phyloP scores from a whole-genome alignment of 257 asterid species.

The Capsicum rhomboideum region DNA sequence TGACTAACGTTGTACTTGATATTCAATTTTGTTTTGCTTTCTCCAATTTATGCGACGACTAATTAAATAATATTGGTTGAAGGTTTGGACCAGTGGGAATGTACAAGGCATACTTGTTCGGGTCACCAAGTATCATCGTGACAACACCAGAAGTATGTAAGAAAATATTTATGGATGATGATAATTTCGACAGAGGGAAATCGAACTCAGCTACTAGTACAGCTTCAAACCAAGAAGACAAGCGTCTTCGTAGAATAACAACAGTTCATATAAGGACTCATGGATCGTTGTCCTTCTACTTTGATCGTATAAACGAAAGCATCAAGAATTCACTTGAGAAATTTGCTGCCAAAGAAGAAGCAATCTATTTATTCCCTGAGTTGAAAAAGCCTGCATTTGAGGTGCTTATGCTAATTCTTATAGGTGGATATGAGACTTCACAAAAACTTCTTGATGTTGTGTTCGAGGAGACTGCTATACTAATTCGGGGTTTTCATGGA shows the following conservation, averaged over 20 bases:
- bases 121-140: not conserved
- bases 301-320: not conserved
- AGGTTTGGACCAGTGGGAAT: not conserved
- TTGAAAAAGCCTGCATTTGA: not conserved
- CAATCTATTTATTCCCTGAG: constrained; percentile 4
- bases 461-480: not conserved
- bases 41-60: too few relatives aligned
- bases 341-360: not conserved
- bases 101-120: not conserved
- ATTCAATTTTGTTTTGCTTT: too few relatives aligned
- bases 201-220: not conserved
- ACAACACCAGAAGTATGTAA: not conserved
- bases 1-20: too few relatives aligned
- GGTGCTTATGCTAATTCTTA: not conserved
- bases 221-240: not conserved
- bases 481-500: not conserved
- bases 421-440: not conserved
- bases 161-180: not conserved
- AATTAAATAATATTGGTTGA: not conserved
- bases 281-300: not conserved
- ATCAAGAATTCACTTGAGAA: not conserved
- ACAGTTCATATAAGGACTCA: not conserved
- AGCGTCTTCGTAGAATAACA: not conserved
- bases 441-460: not conserved
- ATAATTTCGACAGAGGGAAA: constrained; percentile 1